Evolutionary conservation across 495 filamentous ascomycete genomes (phyloP).

Genomic region (Neurospora terricola): DNA sequence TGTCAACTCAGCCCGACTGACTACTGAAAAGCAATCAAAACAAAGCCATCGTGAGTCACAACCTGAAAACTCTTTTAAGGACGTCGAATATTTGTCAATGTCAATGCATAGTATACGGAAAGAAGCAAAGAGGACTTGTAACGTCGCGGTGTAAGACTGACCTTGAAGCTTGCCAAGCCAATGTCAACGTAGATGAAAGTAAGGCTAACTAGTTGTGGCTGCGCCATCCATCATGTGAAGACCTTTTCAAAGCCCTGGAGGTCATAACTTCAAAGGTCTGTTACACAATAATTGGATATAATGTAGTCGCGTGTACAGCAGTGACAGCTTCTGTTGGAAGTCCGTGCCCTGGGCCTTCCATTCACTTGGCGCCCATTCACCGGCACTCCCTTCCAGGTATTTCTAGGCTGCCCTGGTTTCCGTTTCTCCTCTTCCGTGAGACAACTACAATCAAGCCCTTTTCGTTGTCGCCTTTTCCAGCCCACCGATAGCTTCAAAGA

Average conservation of each 20-base stretch:
- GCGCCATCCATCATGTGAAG: not conserved
- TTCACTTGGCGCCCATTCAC: too few relatives aligned
- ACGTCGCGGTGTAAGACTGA: not conserved
- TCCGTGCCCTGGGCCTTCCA: too few relatives aligned
- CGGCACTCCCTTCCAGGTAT: too few relatives aligned
- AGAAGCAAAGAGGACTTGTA: not conserved
- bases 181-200: not conserved
- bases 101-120: not conserved
- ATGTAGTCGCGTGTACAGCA: not conserved
- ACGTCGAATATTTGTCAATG: not conserved
- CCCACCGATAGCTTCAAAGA: too few relatives aligned
- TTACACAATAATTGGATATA: not conserved
- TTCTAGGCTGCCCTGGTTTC: too few relatives aligned
- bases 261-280: not conserved
- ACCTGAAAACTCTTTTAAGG: not conserved
- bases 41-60: not conserved
- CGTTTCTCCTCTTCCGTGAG: too few relatives aligned
- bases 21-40: not conserved
- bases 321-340: too few relatives aligned
- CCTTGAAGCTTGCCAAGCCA: not conserved
- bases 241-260: not conserved
- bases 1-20: not conserved
- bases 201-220: not conserved
- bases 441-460: too few relatives aligned
- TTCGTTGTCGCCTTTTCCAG: too few relatives aligned